Percentiles rank a stretch among this genome's conserved stretches.
phyloP scores from a whole-genome alignment of 805 yeast species.

The Yarrowia bubula region DNA sequence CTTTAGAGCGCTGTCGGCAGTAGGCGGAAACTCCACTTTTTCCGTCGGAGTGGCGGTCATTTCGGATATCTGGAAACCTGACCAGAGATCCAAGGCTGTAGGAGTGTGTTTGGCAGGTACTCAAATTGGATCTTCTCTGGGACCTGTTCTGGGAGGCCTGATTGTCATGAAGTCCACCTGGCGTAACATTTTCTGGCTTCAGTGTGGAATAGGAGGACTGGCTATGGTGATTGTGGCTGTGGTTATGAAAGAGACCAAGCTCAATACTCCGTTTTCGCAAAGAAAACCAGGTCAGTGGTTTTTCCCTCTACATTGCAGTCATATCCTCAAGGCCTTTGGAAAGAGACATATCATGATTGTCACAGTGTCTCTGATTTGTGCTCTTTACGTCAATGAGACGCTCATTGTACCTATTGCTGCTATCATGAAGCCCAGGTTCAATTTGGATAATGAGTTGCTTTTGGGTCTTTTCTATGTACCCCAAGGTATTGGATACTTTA shows the following conservation, averaged over 20 bases:
- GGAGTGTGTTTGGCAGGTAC: slow-evolving; percentile 50
- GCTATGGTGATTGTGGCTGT: slow-evolving; percentile 43
- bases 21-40: slow-evolving; percentile 57
- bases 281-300: slow-evolving; percentile 1
- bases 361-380: slow-evolving; percentile 44
- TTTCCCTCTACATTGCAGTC: neutral
- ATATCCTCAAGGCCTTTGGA: neutral
- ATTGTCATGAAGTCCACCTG: slow-evolving; percentile 51
- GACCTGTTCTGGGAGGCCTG: slow-evolving; percentile 54
- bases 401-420: slow-evolving; percentile 55
- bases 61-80: slow-evolving; percentile 52
- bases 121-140: slow-evolving; percentile 54
- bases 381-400: slow-evolving; percentile 45
- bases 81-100: slow-evolving; percentile 52
- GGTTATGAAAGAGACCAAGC: slow-evolving; percentile 43
- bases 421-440: slow-evolving; percentile 55
- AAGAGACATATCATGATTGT: slow-evolving; percentile 34
- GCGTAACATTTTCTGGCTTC: slow-evolving; percentile 54
- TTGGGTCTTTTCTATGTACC: slow-evolving; percentile 57
- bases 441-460: slow-evolving; percentile 48
- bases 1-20: slow-evolving; percentile 49
- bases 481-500: slow-evolving; percentile 53
- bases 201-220: slow-evolving; percentile 46
- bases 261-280: neutral
- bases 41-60: slow-evolving; percentile 52